Evolutionary conservation across 805 yeast genomes (phyloP).

Genomic region (Yamadazyma sp.): DNA sequence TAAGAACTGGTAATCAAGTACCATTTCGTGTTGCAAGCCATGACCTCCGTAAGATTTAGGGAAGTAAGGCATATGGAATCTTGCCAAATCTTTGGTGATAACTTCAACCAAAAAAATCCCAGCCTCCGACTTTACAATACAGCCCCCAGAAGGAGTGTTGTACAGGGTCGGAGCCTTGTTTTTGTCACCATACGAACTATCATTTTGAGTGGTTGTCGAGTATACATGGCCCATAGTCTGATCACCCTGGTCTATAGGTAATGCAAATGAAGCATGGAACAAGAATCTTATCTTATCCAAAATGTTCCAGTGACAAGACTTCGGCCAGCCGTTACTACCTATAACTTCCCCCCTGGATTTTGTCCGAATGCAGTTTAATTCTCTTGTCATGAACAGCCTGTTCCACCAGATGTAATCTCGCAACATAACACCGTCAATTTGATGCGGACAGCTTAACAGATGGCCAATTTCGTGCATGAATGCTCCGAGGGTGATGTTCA

Average conservation of each 20-base stretch:
- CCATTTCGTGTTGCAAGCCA: constrained; percentile 57
- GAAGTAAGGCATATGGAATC: constrained; percentile 59
- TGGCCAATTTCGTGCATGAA: constrained; percentile 97
- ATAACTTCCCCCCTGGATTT: constrained; percentile 43
- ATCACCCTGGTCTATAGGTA: constrained; percentile 55
- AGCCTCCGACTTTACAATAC: constrained; percentile 48
- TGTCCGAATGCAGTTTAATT: constrained; percentile 56
- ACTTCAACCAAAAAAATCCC: constrained; percentile 80
- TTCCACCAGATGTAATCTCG: constrained; percentile 81
- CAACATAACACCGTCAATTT: constrained; percentile 85
- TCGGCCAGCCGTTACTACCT: constrained; percentile 41
- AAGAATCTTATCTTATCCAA: constrained; percentile 75
- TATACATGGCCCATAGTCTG: constrained; percentile 33
- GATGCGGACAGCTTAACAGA: constrained; percentile 87
- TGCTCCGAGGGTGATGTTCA: constrained; percentile 85
- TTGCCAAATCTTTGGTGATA: constrained; percentile 54
- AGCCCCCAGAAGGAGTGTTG: constrained; percentile 22
- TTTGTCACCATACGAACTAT: constrained; percentile 16
- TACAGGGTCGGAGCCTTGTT: constrained; percentile 25
- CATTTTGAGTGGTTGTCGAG: constrained; percentile 28
- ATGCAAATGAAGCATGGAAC: constrained; percentile 74
- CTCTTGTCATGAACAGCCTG: constrained; percentile 77
- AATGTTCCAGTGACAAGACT: constrained; percentile 86
- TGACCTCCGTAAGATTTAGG: constrained; percentile 57
- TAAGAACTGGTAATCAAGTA: constrained; percentile 45